A percentile compares a stretch with the other conserved stretches of the same genome.
Evolutionary conservation across 345 rosid species (phyloP).

Genomic region (Citrus glauca): DNA sequence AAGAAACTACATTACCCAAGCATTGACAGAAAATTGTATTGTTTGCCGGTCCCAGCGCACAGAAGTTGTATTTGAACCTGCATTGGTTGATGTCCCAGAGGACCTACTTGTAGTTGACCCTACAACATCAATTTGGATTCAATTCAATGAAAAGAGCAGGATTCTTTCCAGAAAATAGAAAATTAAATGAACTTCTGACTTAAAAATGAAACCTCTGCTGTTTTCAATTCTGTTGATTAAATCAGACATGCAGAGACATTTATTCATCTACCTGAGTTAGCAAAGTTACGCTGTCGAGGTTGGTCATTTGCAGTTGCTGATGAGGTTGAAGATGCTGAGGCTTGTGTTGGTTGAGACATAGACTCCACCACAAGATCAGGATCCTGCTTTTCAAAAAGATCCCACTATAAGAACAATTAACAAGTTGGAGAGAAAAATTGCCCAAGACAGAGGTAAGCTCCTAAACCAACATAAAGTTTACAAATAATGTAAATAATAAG

Average conservation of each 20-base stretch:
- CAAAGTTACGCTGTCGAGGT: conserved; percentile 53
- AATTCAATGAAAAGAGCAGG: conserved; percentile 5
- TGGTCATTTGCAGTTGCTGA: conserved; percentile 41
- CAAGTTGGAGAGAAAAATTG: background rate
- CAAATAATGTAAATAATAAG: background rate
- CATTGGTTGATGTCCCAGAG: conserved; percentile 54
- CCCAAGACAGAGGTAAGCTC: background rate
- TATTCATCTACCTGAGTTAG: conserved; percentile 52
- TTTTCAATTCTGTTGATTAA: background rate
- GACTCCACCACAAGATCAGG: conserved; percentile 85
- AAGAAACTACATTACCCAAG: conserved; percentile 63
- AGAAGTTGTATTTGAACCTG: conserved; percentile 54
- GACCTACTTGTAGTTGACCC: conserved; percentile 70
- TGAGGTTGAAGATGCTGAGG: conserved; percentile 54
- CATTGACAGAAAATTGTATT: conserved; percentile 91
- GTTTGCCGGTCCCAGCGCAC: conserved; percentile 89
- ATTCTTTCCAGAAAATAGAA: background rate
- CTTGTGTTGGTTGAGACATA: conserved; percentile 65
- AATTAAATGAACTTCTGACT: background rate
- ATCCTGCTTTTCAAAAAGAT: conserved; percentile 47
- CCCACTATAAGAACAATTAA: background rate
- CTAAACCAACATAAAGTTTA: background rate
- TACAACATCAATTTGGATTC: conserved; percentile 21
- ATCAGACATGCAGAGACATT: background rate
- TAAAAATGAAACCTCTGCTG: background rate